phyloP scores from a whole-genome alignment of 2,329 filamentous ascomycete species.

The Leptoxyphium fumago region DNA sequence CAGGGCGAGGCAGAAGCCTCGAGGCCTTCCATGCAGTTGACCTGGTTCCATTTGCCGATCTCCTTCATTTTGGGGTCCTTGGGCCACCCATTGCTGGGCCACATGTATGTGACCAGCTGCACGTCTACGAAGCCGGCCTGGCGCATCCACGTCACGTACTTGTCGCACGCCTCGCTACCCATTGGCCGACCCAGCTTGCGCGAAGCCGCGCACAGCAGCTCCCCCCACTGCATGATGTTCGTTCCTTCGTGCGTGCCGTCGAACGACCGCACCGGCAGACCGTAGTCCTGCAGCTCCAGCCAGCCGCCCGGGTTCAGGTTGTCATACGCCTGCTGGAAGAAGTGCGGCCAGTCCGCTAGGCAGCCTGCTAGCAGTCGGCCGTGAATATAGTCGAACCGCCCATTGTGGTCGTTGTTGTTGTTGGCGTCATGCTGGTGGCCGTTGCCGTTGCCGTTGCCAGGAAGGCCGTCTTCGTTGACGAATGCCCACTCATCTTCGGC shows the following conservation, averaged over 20 bases:
- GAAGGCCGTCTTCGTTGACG: conserved; percentile 15
- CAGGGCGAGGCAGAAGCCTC: conserved; percentile 28
- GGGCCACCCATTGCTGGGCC: conserved; percentile 31
- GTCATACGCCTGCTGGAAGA: conserved; percentile 35
- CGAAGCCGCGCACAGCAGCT: conserved; percentile 23
- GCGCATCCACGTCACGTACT: conserved; percentile 25
- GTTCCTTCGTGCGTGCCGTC: conserved; percentile 22
- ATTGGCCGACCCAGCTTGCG: conserved; percentile 27
- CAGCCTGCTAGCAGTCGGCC: conserved; percentile 35
- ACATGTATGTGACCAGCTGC: conserved; percentile 24
- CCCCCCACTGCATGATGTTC: conserved; percentile 20
- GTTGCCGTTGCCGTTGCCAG: too few relatives aligned
- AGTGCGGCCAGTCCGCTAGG: conserved; percentile 37
- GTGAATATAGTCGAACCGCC: conserved; percentile 42
- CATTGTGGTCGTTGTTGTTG: too few relatives aligned
- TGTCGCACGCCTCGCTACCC: conserved; percentile 22
- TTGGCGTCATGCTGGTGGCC: too few relatives aligned
- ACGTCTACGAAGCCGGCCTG: conserved; percentile 31
- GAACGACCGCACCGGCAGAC: conserved; percentile 24
- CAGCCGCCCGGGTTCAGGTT: conserved; percentile 37
- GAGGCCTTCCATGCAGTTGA: conserved; percentile 27
- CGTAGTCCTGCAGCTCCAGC: conserved; percentile 36
- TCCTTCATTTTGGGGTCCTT: conserved; percentile 35
- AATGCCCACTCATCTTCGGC: conserved; percentile 45
- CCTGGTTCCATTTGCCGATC: conserved; percentile 31